Conservation (phyloP, 1,284 basidiomycete species). For the Thelephora terrestris region DNA sequence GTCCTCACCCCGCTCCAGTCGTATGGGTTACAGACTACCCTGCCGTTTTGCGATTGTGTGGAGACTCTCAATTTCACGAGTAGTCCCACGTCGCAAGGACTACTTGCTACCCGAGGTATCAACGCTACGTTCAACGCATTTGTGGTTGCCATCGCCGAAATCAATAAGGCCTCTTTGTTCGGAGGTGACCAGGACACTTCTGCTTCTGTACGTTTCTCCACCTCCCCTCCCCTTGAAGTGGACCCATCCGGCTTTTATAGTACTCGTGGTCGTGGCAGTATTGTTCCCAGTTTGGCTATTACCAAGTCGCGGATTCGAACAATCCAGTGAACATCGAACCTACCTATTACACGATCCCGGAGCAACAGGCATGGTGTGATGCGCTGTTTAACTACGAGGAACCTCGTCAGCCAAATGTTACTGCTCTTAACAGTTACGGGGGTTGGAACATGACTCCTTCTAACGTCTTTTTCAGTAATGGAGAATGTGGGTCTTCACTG, state of each 20-base stretch:
- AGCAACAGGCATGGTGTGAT: constrained; percentile 35
- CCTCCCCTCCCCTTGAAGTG: not conserved
- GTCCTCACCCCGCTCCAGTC: constrained; percentile 17
- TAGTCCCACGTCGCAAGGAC: constrained; percentile 27
- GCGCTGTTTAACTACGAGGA: constrained; percentile 27
- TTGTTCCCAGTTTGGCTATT: constrained; percentile 41
- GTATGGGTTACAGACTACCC: not conserved
- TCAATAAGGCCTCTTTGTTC: constrained; percentile 36
- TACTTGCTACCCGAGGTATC: constrained; percentile 25
- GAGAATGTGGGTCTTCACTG: constrained; percentile 30
- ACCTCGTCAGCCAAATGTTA: constrained; percentile 30
- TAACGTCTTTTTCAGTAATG: constrained; percentile 38
- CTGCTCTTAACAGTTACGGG: constrained; percentile 37
- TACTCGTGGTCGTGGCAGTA: constrained; percentile 44
- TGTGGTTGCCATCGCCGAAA: constrained; percentile 30
- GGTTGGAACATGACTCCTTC: constrained; percentile 41
- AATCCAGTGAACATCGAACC: constrained; percentile 39
- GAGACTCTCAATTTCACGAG: constrained; percentile 35
- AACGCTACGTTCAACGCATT: constrained; percentile 31
- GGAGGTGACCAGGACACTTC: constrained; percentile 29
- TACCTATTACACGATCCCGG: constrained; percentile 31
- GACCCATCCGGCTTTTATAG: not conserved
- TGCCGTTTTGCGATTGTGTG: constrained; percentile 38
- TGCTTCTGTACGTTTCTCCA: constrained; percentile 21
- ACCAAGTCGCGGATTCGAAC: constrained; percentile 34